Conservation (phyloP, 352 stramenopile species). For the Globisporangium sylvaticum region DNA sequence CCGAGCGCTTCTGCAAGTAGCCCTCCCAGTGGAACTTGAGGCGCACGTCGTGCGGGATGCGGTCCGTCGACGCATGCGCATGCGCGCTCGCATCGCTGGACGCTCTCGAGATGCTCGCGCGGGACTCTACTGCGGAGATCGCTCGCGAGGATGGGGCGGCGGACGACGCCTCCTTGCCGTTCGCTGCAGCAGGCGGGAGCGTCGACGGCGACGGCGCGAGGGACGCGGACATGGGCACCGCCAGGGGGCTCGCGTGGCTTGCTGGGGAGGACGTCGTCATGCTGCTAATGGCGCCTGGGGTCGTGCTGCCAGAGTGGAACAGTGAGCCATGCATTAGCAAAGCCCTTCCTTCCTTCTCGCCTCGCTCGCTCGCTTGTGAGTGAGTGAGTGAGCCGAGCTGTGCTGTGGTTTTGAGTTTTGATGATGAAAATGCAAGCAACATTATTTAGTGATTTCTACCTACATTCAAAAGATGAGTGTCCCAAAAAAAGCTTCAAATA, state of each 20-base stretch:
- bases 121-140: neutral
- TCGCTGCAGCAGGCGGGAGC: neutral
- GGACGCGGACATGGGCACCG: neutral
- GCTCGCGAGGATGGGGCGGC: neutral
- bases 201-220: neutral
- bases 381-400: neutral
- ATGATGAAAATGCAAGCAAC: no score
- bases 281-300: neutral
- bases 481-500: no score
- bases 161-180: neutral
- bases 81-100: slow-evolving; percentile 1
- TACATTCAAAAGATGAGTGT: no score
- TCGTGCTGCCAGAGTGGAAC: neutral
- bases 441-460: no score
- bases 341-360: neutral
- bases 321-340: neutral
- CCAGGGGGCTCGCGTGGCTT: slow-evolving; percentile 16
- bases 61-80: neutral
- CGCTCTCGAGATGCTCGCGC: neutral
- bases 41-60: slow-evolving; percentile 32
- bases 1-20: slow-evolving; percentile 85
- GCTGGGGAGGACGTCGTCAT: slow-evolving; percentile 9
- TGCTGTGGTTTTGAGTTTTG: neutral
- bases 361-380: neutral
- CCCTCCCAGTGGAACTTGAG: slow-evolving; percentile 77